phyloP scores from a whole-genome alignment of 169 alveolate species.

The Plasmodium relictum region DNA sequence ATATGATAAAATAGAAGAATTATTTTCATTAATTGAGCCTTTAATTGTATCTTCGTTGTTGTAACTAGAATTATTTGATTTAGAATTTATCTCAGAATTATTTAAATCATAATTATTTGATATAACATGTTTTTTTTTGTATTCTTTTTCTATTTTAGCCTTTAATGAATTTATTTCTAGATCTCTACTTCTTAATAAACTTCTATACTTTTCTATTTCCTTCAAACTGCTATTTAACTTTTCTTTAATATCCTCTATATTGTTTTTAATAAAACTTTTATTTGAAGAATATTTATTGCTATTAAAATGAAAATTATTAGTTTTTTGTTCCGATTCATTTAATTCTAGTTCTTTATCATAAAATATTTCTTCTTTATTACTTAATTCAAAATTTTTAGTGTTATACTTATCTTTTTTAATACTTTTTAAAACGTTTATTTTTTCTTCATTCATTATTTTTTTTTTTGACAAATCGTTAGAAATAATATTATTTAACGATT shows the following conservation, averaged over 20 bases:
- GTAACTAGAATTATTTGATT: conserved; percentile 1
- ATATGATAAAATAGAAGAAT: neutral
- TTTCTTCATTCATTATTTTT: neutral
- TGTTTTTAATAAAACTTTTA: neutral
- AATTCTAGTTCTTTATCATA: neutral
- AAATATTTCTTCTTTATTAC: neutral
- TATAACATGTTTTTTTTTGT: no score
- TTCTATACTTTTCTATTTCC: conserved; percentile 46
- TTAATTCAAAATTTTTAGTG: neutral
- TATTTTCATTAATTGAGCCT: neutral
- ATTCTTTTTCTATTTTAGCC: conserved; percentile 18
- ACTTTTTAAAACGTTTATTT: neutral
- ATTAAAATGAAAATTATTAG: neutral
- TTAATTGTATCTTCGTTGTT: conserved; percentile 9
- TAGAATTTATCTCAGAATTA: conserved; percentile 6
- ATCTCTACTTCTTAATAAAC: conserved; percentile 58
- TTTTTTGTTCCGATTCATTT: neutral
- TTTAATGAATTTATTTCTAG: conserved; percentile 32
- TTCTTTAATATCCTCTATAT: conserved; percentile 14
- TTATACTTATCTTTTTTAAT: neutral
- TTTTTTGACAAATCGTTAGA: neutral
- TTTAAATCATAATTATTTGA: neutral
- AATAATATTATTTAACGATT: neutral
- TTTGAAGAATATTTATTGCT: neutral
- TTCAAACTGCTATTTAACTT: conserved; percentile 21